Evolutionary conservation across 83 land plant genomes (phyloP), one percentile per base, ranked within the genome.

Genomic region (Diphasiastrum complanatum): DNA sequence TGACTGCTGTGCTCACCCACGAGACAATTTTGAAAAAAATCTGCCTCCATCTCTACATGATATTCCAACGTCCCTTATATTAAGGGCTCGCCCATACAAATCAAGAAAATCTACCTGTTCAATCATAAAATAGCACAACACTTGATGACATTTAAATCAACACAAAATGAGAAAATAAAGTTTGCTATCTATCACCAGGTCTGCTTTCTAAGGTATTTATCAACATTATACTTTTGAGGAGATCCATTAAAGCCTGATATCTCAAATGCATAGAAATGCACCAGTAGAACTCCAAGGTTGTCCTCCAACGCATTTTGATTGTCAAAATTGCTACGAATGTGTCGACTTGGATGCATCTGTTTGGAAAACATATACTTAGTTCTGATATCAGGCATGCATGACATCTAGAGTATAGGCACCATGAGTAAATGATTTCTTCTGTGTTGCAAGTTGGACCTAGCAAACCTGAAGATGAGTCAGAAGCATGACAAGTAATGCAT

Each of bases 261-360:
- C 23, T n/a, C 10, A 23, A 38, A 38, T 14, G 6, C 14, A 6
- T 38, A 38, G 11, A 38, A 30, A 10, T 25, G 38, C 60, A 92
- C 97, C 97, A 92, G 73, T 37, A 92, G 82, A 49, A 89, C 61
- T 40, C 91, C 97, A 61, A 92, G 78, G 61, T 92, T 92, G 24
- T 75, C 64, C 64, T 92, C 97, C 40, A 72, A 64, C 48, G 61
- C 47, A n/a, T 54, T 35, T 33, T 64, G 69, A 16, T 48, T 27
- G 12, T 69, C 73, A 2, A 25, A 53, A 10, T 45, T 34, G 50
- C 59, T 31, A 50, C 62, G 52, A 11, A 34, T 53, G 24, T 47
- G 48, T 51, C 59, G 35, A 34, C 70, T 78, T 77, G 89, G 73
- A 24, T 81, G 78, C 61, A 77, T 45, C 86, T 78, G 69, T 6